phyloP scores from a whole-genome alignment of 495 filamentous ascomycete genomes.

The Elaphomyces granulatus region DNA sequence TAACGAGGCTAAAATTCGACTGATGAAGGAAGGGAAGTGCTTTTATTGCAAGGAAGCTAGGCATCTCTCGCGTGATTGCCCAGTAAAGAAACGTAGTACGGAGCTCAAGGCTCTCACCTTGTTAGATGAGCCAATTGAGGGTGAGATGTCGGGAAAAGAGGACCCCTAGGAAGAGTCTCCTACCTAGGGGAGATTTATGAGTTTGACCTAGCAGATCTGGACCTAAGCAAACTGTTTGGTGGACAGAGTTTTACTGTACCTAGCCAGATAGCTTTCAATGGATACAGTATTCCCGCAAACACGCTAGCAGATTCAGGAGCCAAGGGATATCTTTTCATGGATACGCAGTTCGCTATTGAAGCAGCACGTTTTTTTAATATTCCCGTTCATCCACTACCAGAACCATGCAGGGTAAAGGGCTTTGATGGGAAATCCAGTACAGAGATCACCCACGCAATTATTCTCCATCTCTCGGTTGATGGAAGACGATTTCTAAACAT shows the following conservation, averaged over 20 bases:
- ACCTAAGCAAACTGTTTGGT: slow-evolving; percentile 1
- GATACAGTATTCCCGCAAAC: too few relatives aligned
- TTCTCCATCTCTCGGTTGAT: slow-evolving; percentile 1
- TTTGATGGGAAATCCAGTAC: slow-evolving; percentile 10
- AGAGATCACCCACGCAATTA: slow-evolving; percentile 2
- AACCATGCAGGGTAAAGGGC: slow-evolving; percentile 18
- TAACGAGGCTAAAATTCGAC: too few relatives aligned
- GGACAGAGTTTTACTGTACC: slow-evolving; percentile 4
- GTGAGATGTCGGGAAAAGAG: background rate
- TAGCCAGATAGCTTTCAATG: slow-evolving; percentile 4
- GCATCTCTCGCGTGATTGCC: background rate
- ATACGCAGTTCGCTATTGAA: slow-evolving; percentile 1
- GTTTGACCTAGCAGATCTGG: background rate
- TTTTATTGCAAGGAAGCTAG: slow-evolving; percentile 1
- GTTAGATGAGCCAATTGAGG: background rate
- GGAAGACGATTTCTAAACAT: background rate
- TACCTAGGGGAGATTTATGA: background rate
- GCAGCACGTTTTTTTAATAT: background rate
- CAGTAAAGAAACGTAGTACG: background rate
- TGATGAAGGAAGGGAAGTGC: slow-evolving; percentile 2
- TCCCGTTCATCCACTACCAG: too few relatives aligned
- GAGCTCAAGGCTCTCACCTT: background rate
- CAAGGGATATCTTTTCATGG: slow-evolving; percentile 2
- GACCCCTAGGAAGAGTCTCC: slow-evolving; percentile 3
- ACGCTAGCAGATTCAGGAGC: background rate